Base-by-base conservation (phyloP, 1,284 basidiomycete species). In the Marasmius fiardii region DNA sequence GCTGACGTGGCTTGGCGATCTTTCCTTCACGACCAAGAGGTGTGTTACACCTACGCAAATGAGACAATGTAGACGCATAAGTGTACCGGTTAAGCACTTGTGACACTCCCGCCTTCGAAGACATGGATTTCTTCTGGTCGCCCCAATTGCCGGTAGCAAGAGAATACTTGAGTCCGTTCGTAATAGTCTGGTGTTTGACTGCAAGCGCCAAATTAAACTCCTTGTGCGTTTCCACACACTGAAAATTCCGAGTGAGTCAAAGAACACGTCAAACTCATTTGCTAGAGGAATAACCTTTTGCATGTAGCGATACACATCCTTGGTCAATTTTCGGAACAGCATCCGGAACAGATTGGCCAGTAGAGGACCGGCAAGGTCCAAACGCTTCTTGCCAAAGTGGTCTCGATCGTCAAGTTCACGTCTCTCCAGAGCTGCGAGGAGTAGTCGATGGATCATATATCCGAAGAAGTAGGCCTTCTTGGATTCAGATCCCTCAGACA, bases 391-490 rank as follows among this genome's bases (percentile, higher is more conserved):
- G 54, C 96, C 96, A 66, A 99, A 99, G 74, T 99, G 97, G 76
- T 99, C 96, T 76, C 96, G 93, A 74, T 99, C 96, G 68, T 99
- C 96, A 39, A 99, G 80, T 68, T 99, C 97, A 65, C 97, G 82
- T 55, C 97, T 82, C 68, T 98, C 95, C 65, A 99, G 74, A 16
- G 95, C 95, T 41, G 97, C 95, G 16, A 98, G 83, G 4, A 98
- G 77, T 24, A 99, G 80, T 57, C 97, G 88, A 74, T 99, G 96
- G 51, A 98, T 92, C 96, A 99, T 99, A 74, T 98, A 99, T n/a
- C 97, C 97, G 61, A 99, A 95, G 82, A 99, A 99, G 74, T 95
- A 99, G 2, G 97, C 97, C 73, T 99, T 99, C 78, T 97, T 97
- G 39, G 93, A 95, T 73, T 97, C 93, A 34, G 94, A 95, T 8